Conservation (phyloP, 805 yeast genomes). For the Barnettozyma salicaria region DNA sequence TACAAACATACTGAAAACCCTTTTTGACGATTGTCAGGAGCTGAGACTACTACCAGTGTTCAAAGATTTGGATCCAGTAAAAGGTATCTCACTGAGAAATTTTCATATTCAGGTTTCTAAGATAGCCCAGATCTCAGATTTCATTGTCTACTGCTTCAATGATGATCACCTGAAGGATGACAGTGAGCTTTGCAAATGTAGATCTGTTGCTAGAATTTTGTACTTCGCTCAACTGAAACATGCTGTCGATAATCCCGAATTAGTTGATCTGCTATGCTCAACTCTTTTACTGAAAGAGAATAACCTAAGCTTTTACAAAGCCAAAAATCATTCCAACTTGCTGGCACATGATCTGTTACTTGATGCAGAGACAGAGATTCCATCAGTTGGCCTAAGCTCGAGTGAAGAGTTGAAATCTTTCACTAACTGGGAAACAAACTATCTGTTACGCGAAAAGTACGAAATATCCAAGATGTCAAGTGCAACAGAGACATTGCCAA, state of each 20-base stretch:
- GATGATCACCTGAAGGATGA: conserved; percentile 28
- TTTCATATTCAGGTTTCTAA: conserved; percentile 85
- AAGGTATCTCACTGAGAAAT: conserved; percentile 73
- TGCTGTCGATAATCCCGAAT: conserved; percentile 24
- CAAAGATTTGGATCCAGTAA: conserved; percentile 55
- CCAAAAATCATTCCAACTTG: conserved; percentile 10
- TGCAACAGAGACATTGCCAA: conserved; percentile 51
- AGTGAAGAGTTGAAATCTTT: conserved; percentile 37
- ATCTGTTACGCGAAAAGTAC: conserved; percentile 65
- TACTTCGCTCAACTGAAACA: conserved; percentile 37
- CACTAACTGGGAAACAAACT: conserved; percentile 63
- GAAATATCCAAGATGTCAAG: conserved; percentile 81
- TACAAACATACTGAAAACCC: conserved; percentile 14
- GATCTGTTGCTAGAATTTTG: conserved; percentile 35
- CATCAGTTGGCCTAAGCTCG: conserved; percentile 24
- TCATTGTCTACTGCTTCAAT: conserved; percentile 66
- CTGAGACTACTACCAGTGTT: conserved; percentile 44
- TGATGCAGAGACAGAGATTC: conserved; percentile 12
- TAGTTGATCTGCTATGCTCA: conserved; percentile 20
- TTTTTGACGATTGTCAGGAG: conserved; percentile 24
- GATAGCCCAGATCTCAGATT: conserved; percentile 65
- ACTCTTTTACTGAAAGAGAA: conserved; percentile 20
- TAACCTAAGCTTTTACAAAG: conserved; percentile 12
- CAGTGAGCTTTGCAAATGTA: conserved; percentile 30
- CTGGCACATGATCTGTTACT: conserved; percentile 25